Base-by-base conservation (phyloP, 2,329 filamentous ascomycete species). In the Ophiostoma perfectum region DNA sequence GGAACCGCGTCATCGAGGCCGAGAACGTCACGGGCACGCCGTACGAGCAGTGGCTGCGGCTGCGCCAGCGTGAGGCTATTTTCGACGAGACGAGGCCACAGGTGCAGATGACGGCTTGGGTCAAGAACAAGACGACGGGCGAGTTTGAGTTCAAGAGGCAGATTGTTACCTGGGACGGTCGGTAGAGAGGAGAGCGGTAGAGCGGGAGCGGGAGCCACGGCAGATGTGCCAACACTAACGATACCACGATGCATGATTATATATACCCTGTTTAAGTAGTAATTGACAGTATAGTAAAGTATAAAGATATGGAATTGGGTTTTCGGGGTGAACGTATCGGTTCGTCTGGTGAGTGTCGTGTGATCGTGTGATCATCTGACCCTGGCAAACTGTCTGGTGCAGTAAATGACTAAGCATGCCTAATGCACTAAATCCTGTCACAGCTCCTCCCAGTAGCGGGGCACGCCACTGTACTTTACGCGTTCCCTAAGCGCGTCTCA, bases 1-100 rank as follows among this genome's bases (percentile, higher is more conserved):
- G 60, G 60, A 63, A 63, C 39, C 38, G 39, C 14, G 38, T 63
- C 12, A 63, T 63, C 16, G 80, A 82, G 72, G 41, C 66, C 0
- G 73, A 75, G 39, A 77, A 77, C 65, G 72, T 72, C 3, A 78
- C 79, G 16, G 80, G 76, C 1, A 70, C 72, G 9, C 74, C 77
- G 14, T 66, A 75, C 9, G 75, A 77, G n/a, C 78, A 80, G 69
- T 70, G 69, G 69, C 60, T 58, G n/a, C 67, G 69, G 1, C 67
- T 70, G 18, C 69, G 69, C n/a, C 65, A 69, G n/a, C 67, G 69
- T n/a, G 69, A 70, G 41, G 69, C 65, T 9, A 60, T 67, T 42
- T 70, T 70, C 49, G 69, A 70, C 63, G 67, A 68, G 64, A 69
- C 66, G 1, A 58, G 66, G 65, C 68, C 70, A 27, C 45, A 66